Evolutionary conservation across 768 basidiomycete genomes (phyloP).

Genomic region (Pisolithus albus): DNA sequence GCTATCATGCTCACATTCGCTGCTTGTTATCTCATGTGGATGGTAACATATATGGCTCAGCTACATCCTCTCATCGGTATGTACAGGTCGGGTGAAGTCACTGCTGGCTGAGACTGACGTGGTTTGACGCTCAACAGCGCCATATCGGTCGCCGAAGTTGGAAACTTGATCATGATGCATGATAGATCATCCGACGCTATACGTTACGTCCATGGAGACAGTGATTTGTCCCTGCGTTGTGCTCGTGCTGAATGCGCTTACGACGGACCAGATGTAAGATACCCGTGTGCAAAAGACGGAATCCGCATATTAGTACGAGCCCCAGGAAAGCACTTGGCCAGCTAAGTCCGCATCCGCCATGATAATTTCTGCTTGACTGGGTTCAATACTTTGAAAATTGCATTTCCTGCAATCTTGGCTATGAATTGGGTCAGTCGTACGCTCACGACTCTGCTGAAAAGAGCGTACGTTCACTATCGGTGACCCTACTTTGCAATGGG

Average conservation of each 20-base stretch:
- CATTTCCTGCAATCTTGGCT: too few species aligned
- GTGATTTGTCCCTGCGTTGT: too few species aligned
- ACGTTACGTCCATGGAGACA: too few species aligned
- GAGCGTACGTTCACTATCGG: slow-evolving; percentile 65
- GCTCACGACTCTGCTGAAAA: slow-evolving; percentile 56
- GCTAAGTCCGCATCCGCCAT: too few species aligned
- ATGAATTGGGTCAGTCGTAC: slow-evolving; percentile 64
- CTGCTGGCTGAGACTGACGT: slow-evolving; percentile 1
- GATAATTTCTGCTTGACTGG: too few species aligned
- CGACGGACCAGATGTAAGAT: too few species aligned
- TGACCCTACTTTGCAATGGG: slow-evolving; percentile 44
- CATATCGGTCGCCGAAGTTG: slow-evolving; percentile 8
- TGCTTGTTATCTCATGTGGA: slow-evolving; percentile 94
- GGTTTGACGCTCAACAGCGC: slow-evolving; percentile 11
- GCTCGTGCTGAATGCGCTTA: too few species aligned
- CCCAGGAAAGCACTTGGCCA: too few species aligned
- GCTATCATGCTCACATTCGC: slow-evolving; percentile 69
- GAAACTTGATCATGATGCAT: slow-evolving; percentile 7
- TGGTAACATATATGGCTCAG: slow-evolving; percentile 94
- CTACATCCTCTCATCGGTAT: slow-evolving; percentile 83
- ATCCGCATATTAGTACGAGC: too few species aligned
- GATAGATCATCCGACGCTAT: too few species aligned
- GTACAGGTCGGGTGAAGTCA: slow-evolving; percentile 14
- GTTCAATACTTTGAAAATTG: too few species aligned
- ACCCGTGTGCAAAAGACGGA: too few species aligned